Evolutionary conservation across 1,284 basidiomycete species (phyloP).

Genomic region (Fomes fomentarius): DNA sequence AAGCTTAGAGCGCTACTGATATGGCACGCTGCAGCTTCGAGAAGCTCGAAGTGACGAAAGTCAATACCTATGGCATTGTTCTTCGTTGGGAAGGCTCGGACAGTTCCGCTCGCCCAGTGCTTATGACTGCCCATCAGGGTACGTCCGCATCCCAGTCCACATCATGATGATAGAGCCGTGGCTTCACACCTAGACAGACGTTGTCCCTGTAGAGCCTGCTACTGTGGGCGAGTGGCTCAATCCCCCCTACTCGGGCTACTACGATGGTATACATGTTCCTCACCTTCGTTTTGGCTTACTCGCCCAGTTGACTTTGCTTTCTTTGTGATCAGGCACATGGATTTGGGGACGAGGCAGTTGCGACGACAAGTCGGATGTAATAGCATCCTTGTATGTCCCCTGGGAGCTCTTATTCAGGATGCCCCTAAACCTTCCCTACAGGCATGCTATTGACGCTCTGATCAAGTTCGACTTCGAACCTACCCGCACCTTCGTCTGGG

Average conservation of each 20-base stretch:
- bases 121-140: slow-evolving; percentile 72
- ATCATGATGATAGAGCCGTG: background rate
- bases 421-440: too few relatives aligned
- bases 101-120: slow-evolving; percentile 55
- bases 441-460: slow-evolving; percentile 54
- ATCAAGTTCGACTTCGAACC: slow-evolving; percentile 54
- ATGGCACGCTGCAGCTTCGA: slow-evolving; percentile 43
- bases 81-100: slow-evolving; percentile 66
- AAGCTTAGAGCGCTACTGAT: background rate
- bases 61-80: slow-evolving; percentile 68
- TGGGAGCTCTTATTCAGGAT: too few relatives aligned
- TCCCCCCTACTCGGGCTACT: slow-evolving; percentile 39
- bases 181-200: slow-evolving; percentile 41
- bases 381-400: slow-evolving; percentile 52
- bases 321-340: slow-evolving; percentile 36
- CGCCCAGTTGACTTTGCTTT: background rate
- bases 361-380: slow-evolving; percentile 65
- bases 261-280: slow-evolving; percentile 30
- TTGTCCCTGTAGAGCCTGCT: slow-evolving; percentile 57
- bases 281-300: background rate
- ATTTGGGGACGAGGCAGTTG: slow-evolving; percentile 67
- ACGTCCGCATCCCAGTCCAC: background rate
- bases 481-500: slow-evolving; percentile 58
- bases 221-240: slow-evolving; percentile 55
- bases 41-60: slow-evolving; percentile 52